A percentile compares a stretch with the other conserved stretches of the same genome.
These are phyloP conservation scores for Penicillium sp. DNA, from an alignment of 2,329 filamentous ascomycete species.

Conservation along the genomic window DNA sequence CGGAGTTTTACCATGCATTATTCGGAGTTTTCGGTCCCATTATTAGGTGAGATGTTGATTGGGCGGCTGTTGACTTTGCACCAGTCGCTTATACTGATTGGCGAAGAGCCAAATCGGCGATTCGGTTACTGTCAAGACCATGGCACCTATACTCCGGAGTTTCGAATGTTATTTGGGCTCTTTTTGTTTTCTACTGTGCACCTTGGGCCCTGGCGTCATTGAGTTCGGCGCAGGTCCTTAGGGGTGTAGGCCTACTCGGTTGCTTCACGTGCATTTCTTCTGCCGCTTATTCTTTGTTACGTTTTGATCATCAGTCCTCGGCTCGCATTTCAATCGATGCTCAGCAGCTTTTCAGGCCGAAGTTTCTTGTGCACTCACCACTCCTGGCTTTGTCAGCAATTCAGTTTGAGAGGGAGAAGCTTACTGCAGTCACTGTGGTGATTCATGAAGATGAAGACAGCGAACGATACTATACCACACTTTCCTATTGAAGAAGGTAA, in stretches of 20 bases:
- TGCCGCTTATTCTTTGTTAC: background rate
- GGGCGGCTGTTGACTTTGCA: conserved; percentile 5
- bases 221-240: conserved; percentile 9
- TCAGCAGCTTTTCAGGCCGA: background rate
- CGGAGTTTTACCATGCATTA: conserved; percentile 12
- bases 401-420: background rate
- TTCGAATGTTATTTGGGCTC: background rate
- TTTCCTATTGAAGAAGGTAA: conserved; percentile 6
- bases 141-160: conserved; percentile 1
- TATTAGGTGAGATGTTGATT: conserved; percentile 10
- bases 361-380: background rate
- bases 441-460: background rate
- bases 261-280: background rate
- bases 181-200: background rate
- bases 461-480: background rate
- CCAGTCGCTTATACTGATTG: background rate
- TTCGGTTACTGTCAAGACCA: background rate
- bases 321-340: background rate
- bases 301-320: background rate
- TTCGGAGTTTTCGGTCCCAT: conserved; percentile 16
- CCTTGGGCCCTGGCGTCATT: conserved; percentile 10
- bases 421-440: background rate
- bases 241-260: background rate
- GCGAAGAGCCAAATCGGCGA: background rate
- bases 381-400: background rate